Conservation (phyloP, 257 asterid genomes). For the Rhazya stricta region DNA sequence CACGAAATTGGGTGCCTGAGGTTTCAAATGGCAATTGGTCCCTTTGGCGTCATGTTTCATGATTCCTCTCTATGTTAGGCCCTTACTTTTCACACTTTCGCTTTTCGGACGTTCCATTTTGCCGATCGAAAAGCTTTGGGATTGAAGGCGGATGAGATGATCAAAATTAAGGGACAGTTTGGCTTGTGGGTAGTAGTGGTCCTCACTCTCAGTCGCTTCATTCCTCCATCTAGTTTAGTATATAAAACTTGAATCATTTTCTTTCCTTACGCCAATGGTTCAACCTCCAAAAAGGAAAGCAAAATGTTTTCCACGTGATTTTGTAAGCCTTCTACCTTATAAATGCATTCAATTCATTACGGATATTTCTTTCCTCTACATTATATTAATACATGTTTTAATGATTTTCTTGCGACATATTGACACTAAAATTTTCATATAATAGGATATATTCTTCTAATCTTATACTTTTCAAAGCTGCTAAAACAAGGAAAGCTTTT, state of each 20-base stretch:
- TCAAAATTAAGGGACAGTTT: background rate
- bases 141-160: background rate
- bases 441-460: too few relatives aligned
- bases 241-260: background rate
- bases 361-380: too few relatives aligned
- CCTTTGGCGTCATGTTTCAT: background rate
- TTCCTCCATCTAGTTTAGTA: background rate
- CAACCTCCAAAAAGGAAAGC: too few relatives aligned
- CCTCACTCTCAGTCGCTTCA: background rate
- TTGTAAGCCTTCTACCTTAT: too few relatives aligned
- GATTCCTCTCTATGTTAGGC: background rate
- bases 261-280: too few relatives aligned
- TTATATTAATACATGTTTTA: too few relatives aligned
- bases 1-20: background rate
- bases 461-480: too few relatives aligned
- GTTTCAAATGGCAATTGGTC: slow-evolving; percentile 9
- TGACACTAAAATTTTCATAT: too few relatives aligned
- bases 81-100: background rate
- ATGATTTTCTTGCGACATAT: too few relatives aligned
- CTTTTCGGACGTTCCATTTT: background rate
- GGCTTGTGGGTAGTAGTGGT: background rate
- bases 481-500: too few relatives aligned
- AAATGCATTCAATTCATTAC: too few relatives aligned
- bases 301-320: too few relatives aligned
- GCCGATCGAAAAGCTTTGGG: background rate